These are phyloP conservation scores for Xeromyces bisporus DNA, from an alignment of 495 filamentous ascomycete genomes.

Conservation along the genomic window DNA sequence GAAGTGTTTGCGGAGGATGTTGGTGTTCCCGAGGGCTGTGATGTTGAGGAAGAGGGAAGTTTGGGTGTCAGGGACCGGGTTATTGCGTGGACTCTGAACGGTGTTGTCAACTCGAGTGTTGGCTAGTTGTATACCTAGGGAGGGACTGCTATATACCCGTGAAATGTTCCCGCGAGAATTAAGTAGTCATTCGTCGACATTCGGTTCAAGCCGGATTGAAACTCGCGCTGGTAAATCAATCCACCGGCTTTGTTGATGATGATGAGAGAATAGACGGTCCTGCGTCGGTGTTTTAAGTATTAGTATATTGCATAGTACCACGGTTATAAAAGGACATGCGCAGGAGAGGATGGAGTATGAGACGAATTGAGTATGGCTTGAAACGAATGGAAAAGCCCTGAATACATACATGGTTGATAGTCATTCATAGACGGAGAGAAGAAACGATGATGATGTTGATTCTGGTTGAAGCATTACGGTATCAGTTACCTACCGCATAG, in stretches of 20 bases:
- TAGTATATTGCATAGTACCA: no score
- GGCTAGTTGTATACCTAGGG: background rate
- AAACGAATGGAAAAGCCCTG: no score
- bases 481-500: no score
- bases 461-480: no score
- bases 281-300: no score
- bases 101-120: no score
- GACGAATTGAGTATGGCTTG: no score
- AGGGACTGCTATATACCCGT: conserved; percentile 42
- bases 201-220: conserved; percentile 66
- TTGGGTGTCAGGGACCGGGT: conserved; percentile 59
- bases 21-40: conserved; percentile 6
- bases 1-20: conserved; percentile 2
- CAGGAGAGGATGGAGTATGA: no score
- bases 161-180: conserved; percentile 94
- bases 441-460: no score
- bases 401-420: no score
- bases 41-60: conserved; percentile 10
- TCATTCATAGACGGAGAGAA: no score
- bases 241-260: conserved; percentile 98
- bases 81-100: conserved; percentile 68
- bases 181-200: conserved; percentile 88
- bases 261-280: conserved; percentile 85
- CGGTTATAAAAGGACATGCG: no score
- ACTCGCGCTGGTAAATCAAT: conserved; percentile 86